phyloP scores from a whole-genome alignment of 2,329 filamentous ascomycete genomes.

The Alternaria brassicicola region DNA sequence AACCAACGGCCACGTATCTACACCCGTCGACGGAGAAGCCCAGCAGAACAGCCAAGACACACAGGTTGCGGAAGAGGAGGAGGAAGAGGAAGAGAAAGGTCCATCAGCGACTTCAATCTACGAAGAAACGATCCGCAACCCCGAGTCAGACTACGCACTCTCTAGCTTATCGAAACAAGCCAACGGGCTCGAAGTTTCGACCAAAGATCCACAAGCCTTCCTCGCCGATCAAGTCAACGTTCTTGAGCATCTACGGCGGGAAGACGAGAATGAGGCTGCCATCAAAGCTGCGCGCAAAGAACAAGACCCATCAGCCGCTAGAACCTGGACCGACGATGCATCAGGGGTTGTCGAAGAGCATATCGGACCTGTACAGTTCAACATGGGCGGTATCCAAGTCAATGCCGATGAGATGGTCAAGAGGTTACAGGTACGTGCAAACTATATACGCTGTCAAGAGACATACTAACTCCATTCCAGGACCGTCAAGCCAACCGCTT shows the following conservation, averaged over 20 bases:
- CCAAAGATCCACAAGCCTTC: slow-evolving; percentile 79
- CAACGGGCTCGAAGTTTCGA: slow-evolving; percentile 65
- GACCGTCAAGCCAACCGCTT: slow-evolving; percentile 47
- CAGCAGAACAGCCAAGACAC: slow-evolving; percentile 15
- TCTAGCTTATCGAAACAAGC: slow-evolving; percentile 51
- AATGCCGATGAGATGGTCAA: slow-evolving; percentile 94
- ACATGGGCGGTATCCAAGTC: slow-evolving; percentile 96
- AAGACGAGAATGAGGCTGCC: slow-evolving; percentile 64
- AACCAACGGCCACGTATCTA: slow-evolving; percentile 27
- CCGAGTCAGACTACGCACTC: slow-evolving; percentile 60
- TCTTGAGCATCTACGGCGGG: slow-evolving; percentile 68
- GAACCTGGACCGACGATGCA: slow-evolving; percentile 33
- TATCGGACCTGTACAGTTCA: slow-evolving; percentile 94
- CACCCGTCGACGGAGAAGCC: slow-evolving; percentile 18
- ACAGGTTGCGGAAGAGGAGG: slow-evolving; percentile 17
- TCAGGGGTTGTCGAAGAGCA: slow-evolving; percentile 60
- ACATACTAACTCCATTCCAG: slow-evolving; percentile 27
- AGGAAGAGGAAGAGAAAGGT: slow-evolving; percentile 30
- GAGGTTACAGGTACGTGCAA: slow-evolving; percentile 72
- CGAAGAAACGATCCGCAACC: slow-evolving; percentile 79
- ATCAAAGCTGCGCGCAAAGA: slow-evolving; percentile 45
- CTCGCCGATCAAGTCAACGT: slow-evolving; percentile 74
- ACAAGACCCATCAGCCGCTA: slow-evolving; percentile 29
- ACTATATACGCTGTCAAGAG: too few relatives aligned
- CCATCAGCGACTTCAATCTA: slow-evolving; percentile 73